Conservation (phyloP, 2,329 filamentous ascomycete species). For the Phoma herbarum region DNA sequence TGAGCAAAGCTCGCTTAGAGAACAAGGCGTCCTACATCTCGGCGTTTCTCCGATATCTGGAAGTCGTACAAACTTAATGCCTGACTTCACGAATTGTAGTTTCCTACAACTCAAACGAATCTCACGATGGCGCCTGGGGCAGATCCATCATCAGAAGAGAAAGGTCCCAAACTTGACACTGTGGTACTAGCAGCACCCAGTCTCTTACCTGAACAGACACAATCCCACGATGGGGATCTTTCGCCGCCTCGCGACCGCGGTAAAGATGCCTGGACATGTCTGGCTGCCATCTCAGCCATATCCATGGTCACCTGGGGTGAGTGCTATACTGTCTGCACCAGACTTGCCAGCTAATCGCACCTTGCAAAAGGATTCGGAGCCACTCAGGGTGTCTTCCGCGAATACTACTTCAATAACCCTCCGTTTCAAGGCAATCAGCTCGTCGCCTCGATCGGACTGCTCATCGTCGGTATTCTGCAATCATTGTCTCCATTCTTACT, state of each 20-base stretch:
- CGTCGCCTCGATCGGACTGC: constrained; percentile 2
- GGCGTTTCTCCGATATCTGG: not conserved
- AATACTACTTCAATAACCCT: constrained; percentile 8
- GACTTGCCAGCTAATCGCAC: not conserved
- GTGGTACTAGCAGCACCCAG: not conserved
- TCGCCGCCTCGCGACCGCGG: constrained; percentile 1
- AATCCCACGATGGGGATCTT: too few relatives aligned
- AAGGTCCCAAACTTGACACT: not conserved
- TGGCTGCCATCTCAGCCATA: constrained; percentile 3
- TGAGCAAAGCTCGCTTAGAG: not conserved
- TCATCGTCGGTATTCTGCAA: constrained; percentile 2
- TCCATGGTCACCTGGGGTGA: constrained; percentile 7
- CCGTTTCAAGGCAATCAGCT: constrained; percentile 9
- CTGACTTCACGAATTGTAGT: too few relatives aligned
- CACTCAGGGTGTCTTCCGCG: constrained; percentile 9
- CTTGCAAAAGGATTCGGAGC: not conserved
- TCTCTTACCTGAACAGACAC: not conserved
- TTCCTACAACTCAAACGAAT: not conserved
- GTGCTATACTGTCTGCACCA: not conserved
- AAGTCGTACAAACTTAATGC: not conserved
- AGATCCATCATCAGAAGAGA: not conserved
- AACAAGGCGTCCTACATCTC: not conserved
- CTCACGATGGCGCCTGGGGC: not conserved
- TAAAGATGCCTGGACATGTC: constrained; percentile 9
- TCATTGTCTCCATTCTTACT: constrained; percentile 1